Percentiles rank a stretch among this genome's conserved stretches.
phyloP scores from a whole-genome alignment of 371 early-diverging fungal genomes.

The Rhizopus arrhizus region DNA sequence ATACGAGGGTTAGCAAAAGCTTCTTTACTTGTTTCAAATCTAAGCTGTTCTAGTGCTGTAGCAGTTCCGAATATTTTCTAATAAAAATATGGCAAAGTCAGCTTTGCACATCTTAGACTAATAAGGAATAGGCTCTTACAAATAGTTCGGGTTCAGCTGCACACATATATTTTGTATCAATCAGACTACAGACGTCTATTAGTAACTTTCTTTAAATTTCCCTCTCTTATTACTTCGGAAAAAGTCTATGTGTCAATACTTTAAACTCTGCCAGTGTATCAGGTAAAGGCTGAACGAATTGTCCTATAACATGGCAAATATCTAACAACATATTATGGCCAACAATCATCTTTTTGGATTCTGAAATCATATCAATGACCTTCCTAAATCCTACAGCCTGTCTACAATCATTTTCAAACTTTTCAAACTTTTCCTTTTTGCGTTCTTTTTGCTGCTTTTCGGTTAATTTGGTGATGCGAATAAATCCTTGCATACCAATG shows the following conservation, averaged over 20 bases:
- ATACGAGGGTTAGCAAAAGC: slow-evolving; percentile 58
- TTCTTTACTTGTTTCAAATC: slow-evolving; percentile 43
- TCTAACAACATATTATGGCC: slow-evolving; percentile 89
- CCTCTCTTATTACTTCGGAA: slow-evolving; percentile 53
- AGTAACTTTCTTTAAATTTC: not conserved
- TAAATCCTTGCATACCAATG: slow-evolving; percentile 46
- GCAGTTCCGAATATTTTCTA: slow-evolving; percentile 36
- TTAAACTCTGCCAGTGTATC: slow-evolving; percentile 66
- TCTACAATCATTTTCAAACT: slow-evolving; percentile 57
- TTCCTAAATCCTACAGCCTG: slow-evolving; percentile 74
- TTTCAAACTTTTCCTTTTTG: slow-evolving; percentile 30
- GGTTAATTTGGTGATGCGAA: slow-evolving; percentile 44
- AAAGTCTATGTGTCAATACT: slow-evolving; percentile 43
- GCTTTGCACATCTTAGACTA: not conserved
- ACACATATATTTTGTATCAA: slow-evolving; percentile 82
- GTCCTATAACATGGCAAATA: slow-evolving; percentile 70
- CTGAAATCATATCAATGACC: slow-evolving; percentile 77
- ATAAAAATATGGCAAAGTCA: not conserved
- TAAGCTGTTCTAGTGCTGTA: slow-evolving; percentile 40
- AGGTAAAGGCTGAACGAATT: slow-evolving; percentile 76
- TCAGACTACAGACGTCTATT: slow-evolving; percentile 50
- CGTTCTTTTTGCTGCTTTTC: slow-evolving; percentile 44
- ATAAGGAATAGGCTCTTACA: slow-evolving; percentile 24
- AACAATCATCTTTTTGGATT: slow-evolving; percentile 69
- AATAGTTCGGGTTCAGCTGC: slow-evolving; percentile 56